A percentile compares a stretch with the other conserved stretches of the same genome.
Evolutionary conservation across 2,329 filamentous ascomycete genomes (phyloP).

Genomic region (Aquanectria penicillioides): DNA sequence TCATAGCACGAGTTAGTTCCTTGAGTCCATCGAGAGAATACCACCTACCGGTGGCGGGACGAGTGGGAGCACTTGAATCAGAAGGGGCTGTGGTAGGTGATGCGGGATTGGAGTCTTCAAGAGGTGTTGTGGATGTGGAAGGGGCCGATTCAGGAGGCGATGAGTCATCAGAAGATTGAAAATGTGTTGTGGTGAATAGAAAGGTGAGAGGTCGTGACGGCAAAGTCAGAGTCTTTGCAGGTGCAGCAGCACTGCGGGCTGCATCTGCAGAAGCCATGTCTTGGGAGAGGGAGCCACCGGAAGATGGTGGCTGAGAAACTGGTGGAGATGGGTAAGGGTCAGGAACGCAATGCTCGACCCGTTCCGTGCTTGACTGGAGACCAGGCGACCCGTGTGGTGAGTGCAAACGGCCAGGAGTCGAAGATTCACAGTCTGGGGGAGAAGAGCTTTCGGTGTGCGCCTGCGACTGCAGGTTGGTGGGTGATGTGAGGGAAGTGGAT

Average conservation of each 20-base stretch:
- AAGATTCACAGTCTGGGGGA: slow-evolving; percentile 33
- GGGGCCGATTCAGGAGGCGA: slow-evolving; percentile 31
- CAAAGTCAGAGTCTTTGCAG: slow-evolving; percentile 32
- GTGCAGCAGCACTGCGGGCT: slow-evolving; percentile 35
- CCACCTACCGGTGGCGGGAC: slow-evolving; percentile 60
- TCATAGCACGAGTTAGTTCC: slow-evolving; percentile 83
- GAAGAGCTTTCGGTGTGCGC: slow-evolving; percentile 39
- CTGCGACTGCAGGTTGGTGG: slow-evolving; percentile 44
- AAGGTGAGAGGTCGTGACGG: slow-evolving; percentile 33
- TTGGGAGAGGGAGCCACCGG: slow-evolving; percentile 44
- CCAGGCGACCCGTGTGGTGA: slow-evolving; percentile 38
- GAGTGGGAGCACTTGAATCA: slow-evolving; percentile 56
- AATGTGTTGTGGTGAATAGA: slow-evolving; percentile 42
- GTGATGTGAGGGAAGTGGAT: slow-evolving; percentile 48
- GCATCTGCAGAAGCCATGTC: slow-evolving; percentile 38
- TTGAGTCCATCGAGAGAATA: slow-evolving; percentile 75
- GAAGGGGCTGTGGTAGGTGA: slow-evolving; percentile 54
- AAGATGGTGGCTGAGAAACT: slow-evolving; percentile 58
- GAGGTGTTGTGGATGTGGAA: slow-evolving; percentile 30
- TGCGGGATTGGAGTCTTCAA: slow-evolving; percentile 33
- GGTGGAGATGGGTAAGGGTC: slow-evolving; percentile 67
- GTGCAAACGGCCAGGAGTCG: slow-evolving; percentile 33
- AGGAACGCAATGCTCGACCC: slow-evolving; percentile 37
- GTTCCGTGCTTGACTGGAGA: slow-evolving; percentile 35
- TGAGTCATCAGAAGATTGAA: slow-evolving; percentile 37